Evolutionary conservation across 495 filamentous ascomycete genomes (phyloP), one percentile per base, ranked within the genome.

Genomic region (Aspergillus nidulans): DNA sequence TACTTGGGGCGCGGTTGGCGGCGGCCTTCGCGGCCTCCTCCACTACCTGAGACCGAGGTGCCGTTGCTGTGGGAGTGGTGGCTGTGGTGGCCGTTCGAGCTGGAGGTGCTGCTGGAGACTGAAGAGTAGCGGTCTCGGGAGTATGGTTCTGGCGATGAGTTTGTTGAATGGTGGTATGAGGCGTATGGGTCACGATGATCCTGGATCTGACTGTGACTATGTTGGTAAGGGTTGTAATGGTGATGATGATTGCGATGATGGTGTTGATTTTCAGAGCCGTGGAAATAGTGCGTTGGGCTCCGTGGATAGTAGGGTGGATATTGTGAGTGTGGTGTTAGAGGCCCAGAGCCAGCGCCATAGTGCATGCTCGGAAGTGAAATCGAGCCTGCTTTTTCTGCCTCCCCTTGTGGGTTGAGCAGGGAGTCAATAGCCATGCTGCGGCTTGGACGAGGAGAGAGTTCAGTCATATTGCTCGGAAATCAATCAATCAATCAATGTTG

Each of bases 1-100:
- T 80, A 80, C 58, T 76, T 78, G 24, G 75, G 76, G 0, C 76
- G 70, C 16, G 72, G 73, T 1, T 72, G 68, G 1, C 75, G 73
- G n/a, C 74, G 74, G 10, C 71, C 73, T 70, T 1, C 46, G 24
- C 23, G 30, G 30, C 30, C 30, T 6, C 30, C 4, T 6, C 30
- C 30, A n/a, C n/a, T n/a, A n/a, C n/a, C n/a, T n/a, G n/a, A n/a
- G n/a, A n/a, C n/a, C 2, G 30, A 34, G 9, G 8, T 34, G 30
- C 30, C 15, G 30, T 6, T 12, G 30, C 30, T 34, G 30, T 34
- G 30, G 2, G 30, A 12, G 30, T 36, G 45, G 15, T 48, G 20
- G 42, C n/a, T 23, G 10, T 46, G 45, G 12, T 48, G 23, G 40
- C 21, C 34, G 30, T 32, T 49, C 19, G 16, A 23, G 46, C 18